Evolutionary conservation across 495 filamentous ascomycete species (phyloP), one percentile per base, ranked within the genome.

Genomic region (Bacidia rubella): DNA sequence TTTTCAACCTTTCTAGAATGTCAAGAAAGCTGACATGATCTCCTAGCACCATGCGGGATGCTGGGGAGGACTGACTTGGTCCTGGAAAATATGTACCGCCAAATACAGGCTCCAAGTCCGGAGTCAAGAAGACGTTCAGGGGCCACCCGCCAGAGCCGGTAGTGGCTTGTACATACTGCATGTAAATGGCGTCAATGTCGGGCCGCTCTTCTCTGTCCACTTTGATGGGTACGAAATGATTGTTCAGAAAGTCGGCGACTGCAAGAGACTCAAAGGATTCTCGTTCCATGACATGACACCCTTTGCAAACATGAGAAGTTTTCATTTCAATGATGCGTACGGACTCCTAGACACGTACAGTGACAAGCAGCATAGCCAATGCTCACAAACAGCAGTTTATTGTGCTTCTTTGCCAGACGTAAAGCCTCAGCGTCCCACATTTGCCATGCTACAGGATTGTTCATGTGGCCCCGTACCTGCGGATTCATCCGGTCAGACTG

Each of bases 21-120:
- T 82, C 79, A 17, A 93, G 70, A 57, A 96, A 92, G 26, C 81
- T 75, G 41, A 81, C 75, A 5, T 78, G 74, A 23, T 80, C 80
- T 10, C 75, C 73, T 11, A 66, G 59, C 0, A 55, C 53, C n/a
- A n/a, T n/a, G n/a, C n/a, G n/a, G 52, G 48, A 56, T 22, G 55
- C 57, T 12, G 48, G 35, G 5, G 68, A 68, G 48, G 71, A 76
- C 51, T 72, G 77, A 59, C 69, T 82, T 53, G 78, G 87, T 1
- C 89, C 88, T 10, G 92, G 88, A 86, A 87, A 96, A 65, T 98
- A 98, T 27, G 92, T 96, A 20, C 89, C 93, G 44, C 93, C 93
- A 65, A 95, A 97, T 20, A 98, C 81, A 0, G 92, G 92, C 55
- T 95, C 83, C 4, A 97, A 75, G 59, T 90, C 80, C 0, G 93